These are phyloP conservation scores for Penicillium roqueforti DNA, from an alignment of 495 filamentous ascomycete genomes.

Conservation along the genomic window DNA sequence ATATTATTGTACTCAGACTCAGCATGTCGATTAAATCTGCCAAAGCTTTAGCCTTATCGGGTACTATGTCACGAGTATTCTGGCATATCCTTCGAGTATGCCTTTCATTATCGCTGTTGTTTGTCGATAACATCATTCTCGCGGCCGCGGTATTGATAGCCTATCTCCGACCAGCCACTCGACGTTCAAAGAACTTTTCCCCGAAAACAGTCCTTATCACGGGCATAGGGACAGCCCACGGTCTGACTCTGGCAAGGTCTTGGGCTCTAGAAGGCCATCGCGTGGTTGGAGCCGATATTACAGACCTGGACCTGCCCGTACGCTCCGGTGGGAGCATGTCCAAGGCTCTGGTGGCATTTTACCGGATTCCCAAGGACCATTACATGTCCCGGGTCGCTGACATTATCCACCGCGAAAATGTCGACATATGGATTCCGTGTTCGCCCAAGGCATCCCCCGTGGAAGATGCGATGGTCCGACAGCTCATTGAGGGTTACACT, in stretches of 20 bases:
- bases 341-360: constrained; percentile 46
- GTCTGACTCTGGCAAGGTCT: constrained; percentile 59
- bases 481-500: constrained; percentile 54
- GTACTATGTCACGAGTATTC: constrained; percentile 14
- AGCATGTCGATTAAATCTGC: constrained; percentile 9
- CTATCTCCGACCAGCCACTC: constrained; percentile 14
- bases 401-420: constrained; percentile 55
- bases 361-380: constrained; percentile 45
- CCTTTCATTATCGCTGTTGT: constrained; percentile 47
- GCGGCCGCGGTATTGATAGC: constrained; percentile 26
- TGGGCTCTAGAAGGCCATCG: constrained; percentile 63
- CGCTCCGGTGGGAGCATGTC: constrained; percentile 42
- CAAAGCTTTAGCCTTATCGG: neutral
- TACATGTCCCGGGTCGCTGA: constrained; percentile 50
- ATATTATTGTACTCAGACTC: neutral
- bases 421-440: constrained; percentile 72
- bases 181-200: constrained; percentile 35
- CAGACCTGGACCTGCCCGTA: constrained; percentile 49
- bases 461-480: constrained; percentile 62
- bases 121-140: constrained; percentile 49
- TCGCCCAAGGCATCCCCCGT: constrained; percentile 55
- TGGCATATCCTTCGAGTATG: constrained; percentile 30
- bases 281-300: constrained; percentile 69
- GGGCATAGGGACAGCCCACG: constrained; percentile 66
- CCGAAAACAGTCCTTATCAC: constrained; percentile 66